Base-by-base conservation (phyloP, 345 rosid species). In the Brassica cretica region DNA sequence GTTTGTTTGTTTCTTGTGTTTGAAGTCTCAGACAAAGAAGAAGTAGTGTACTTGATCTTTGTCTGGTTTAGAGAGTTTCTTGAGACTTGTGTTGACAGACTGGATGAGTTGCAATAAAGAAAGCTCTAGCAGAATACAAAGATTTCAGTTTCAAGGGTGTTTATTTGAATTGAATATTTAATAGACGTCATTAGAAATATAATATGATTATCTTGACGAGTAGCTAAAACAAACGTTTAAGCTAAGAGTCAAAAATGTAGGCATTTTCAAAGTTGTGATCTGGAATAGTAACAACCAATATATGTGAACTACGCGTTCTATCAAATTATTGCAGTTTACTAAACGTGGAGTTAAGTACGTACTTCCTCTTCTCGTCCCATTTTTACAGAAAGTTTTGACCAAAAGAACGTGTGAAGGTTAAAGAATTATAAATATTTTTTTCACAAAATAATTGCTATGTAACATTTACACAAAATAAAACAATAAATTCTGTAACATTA, bases 101-200 rank as follows among this genome's bases (percentile, higher is more conserved):
- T 69, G 76, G 49, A 25, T 72, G 72, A 58, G 72, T 72, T 78
- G 67, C 66, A 65, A 62, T 71, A 71, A 71, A 65, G 76, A 78
- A 56, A 8, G 46, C 2, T 24, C 8, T 2, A 44, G 53, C 16
- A 66, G 63, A 27, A 78, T 66, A 78, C 9, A 44, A 69, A 66
- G 5, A 56, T 10, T 60, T 70, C 51, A 71, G 10, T 37, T 64
- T 58, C 60, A 16, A 7, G 19, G 19, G 18, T 71, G 3, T 64
- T 24, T 39, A 11, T 64, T 71, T 71, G 81, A 77, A 53, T 11
- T 58, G 12, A 29, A 25, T 66, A 77, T 39, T 14, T 18, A 56
- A 65, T 56, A 2, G 59, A 30, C 70, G 33, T 63, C 74, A 70
- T 12, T 24, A 7, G 6, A 12, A 63, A 76, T 69, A 62, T 21